phyloP scores from a whole-genome alignment of 208 protist genomes.

The Crithidia thermophila region DNA sequence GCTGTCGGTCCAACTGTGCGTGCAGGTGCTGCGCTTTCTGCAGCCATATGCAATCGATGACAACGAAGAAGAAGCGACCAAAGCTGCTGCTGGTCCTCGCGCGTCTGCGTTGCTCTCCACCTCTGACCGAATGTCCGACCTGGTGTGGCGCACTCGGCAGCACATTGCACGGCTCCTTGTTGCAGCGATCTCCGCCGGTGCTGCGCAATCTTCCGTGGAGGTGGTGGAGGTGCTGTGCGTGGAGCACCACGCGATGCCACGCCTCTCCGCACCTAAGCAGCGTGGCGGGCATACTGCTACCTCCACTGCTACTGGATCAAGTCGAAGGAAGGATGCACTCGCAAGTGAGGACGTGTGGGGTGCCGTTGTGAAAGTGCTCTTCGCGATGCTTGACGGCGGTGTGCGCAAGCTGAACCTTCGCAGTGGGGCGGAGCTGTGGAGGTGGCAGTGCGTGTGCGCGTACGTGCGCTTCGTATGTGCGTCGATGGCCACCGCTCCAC shows the following conservation, averaged over 20 bases:
- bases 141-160: conserved; percentile 1
- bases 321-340: background rate
- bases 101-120: background rate
- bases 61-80: background rate
- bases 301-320: background rate
- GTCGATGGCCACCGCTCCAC: too few species aligned
- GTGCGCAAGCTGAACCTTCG: background rate
- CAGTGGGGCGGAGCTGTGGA: conserved; percentile 21
- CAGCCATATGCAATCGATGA: conserved; percentile 1
- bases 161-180: conserved; percentile 17
- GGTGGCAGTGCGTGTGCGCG: conserved; percentile 24
- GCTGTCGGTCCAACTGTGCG: conserved; percentile 20
- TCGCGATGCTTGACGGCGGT: background rate
- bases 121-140: background rate
- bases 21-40: conserved; percentile 22
- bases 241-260: conserved; percentile 5
- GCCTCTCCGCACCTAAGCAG: background rate
- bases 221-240: conserved; percentile 13
- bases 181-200: background rate
- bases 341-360: background rate
- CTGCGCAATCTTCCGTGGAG: background rate
- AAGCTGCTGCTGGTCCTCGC: background rate
- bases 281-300: background rate
- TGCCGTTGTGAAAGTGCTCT: conserved; percentile 7
- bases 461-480: conserved; percentile 5